Base-by-base conservation (phyloP, 768 basidiomycete genomes). In the Boletus tylopilopsis region DNA sequence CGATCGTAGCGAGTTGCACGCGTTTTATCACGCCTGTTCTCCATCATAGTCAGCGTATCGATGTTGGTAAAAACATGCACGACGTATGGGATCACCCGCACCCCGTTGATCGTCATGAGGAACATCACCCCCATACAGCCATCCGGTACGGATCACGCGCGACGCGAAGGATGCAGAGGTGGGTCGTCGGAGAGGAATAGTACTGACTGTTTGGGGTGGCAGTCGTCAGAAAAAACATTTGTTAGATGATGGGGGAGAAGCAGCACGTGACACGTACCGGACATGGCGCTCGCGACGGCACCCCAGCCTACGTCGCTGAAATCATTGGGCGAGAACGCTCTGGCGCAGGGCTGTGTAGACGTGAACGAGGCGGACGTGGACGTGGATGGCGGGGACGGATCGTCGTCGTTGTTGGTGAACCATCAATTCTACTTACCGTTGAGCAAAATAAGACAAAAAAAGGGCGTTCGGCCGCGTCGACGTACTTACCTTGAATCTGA, bases 261-360 rank as follows among this genome's bases (percentile, higher is more conserved):
- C n/a, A n/a, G n/a, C n/a, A n/a, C n/a, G n/a, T n/a, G n/a, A n/a
- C n/a, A 30, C 78, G 36, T 50, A 88, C 91, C 84, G 19, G 75
- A 82, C 50, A 94, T 69, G 4, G 85, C n/a, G n/a, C n/a, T n/a
- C n/a, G n/a, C 86, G 3, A 94, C 80, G 10, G 85, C 78, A 21
- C 91, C 91, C 91, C 90, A 94, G 5, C 90, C 92, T 0, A 80
- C 74, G 62, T 93, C 90, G 3, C 92, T 91, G 62, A 92, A 94
- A 58, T n/a, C n/a, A n/a, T n/a, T 91, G 83, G 16, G 64, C 64
- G 45, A 89, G 58, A 12, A 91, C 70, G 56, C 82, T 85, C 60
- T 86, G 81, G 59, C 80, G 82, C 27, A 94, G 63, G 0, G 90
- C 82, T 4, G 73, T 64, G 68, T 80, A 90, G 43, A 94, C 78